Conservation (phyloP, 768 basidiomycete genomes). For the Tulasnella sp. region DNA sequence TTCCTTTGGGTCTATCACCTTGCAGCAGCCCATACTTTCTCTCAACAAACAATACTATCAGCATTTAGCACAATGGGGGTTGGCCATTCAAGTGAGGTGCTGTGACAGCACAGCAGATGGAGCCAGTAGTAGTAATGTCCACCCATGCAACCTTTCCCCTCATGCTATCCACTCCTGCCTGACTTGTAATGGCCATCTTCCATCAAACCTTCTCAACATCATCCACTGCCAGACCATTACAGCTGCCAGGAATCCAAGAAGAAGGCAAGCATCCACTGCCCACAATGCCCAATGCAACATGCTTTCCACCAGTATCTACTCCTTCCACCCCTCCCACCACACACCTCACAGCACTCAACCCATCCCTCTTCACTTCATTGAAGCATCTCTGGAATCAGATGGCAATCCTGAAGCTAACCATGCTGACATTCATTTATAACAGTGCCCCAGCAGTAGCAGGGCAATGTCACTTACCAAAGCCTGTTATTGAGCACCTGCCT, state of each 20-base stretch:
- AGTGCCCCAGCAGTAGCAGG: too few species aligned
- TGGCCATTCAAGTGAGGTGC: neutral
- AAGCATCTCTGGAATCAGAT: neutral
- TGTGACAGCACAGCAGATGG: neutral
- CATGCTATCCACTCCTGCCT: neutral
- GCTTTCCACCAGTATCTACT: too few species aligned
- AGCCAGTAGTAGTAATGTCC: neutral
- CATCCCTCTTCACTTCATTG: neutral
- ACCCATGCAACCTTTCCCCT: neutral
- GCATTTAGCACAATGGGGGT: neutral
- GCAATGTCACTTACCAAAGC: too few species aligned
- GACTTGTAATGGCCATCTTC: neutral
- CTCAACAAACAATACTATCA: neutral
- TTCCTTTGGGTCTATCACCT: conserved; percentile 30
- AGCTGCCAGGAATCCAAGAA: neutral
- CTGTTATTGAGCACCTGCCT: neutral
- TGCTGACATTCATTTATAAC: too few species aligned
- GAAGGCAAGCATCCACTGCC: too few species aligned
- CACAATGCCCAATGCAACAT: too few species aligned
- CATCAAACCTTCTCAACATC: neutral
- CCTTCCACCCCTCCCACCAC: neutral
- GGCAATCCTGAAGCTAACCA: neutral
- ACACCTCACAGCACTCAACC: neutral
- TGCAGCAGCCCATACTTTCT: neutral
- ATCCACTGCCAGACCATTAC: neutral